phyloP scores from a whole-genome alignment of 1,284 basidiomycete genomes.

The Peniophora sp. region DNA sequence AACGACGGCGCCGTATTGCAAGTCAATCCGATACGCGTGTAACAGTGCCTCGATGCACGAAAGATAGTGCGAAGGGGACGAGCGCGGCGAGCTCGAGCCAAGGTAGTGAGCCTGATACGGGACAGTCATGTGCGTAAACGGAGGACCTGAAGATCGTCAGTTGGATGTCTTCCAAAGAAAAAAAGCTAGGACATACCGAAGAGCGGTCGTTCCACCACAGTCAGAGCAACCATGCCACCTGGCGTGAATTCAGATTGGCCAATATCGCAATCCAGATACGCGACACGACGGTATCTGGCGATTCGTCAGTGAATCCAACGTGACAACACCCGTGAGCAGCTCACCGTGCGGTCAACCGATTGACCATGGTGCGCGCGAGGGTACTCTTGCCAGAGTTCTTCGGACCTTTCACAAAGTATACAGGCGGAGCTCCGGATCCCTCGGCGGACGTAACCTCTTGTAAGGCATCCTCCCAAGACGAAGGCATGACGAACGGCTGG shows the following conservation, averaged over 20 bases:
- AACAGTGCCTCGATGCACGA: constrained; percentile 62
- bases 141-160: constrained; percentile 49
- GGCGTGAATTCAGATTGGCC: constrained; percentile 94
- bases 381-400: constrained; percentile 91
- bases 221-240: constrained; percentile 79
- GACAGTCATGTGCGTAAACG: constrained; percentile 74
- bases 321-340: too few relatives aligned
- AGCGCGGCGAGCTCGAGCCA: constrained; percentile 73
- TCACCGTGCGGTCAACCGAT: constrained; percentile 54
- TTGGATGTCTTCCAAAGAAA: neutral
- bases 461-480: neutral
- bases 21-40: constrained; percentile 63
- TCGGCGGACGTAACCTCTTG: neutral
- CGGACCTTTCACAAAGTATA: constrained; percentile 71
- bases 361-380: constrained; percentile 71
- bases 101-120: constrained; percentile 79
- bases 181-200: constrained; percentile 49
- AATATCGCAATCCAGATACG: constrained; percentile 87
- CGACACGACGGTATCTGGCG: constrained; percentile 63
- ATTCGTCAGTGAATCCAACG: too few relatives aligned
- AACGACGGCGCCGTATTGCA: constrained; percentile 42
- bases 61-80: constrained; percentile 78
- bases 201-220: constrained; percentile 57
- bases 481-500: constrained; percentile 1
- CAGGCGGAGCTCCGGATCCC: constrained; percentile 14